phyloP scores from a whole-genome alignment of 2,329 filamentous ascomycete genomes.

The Fusarium burgessii region DNA sequence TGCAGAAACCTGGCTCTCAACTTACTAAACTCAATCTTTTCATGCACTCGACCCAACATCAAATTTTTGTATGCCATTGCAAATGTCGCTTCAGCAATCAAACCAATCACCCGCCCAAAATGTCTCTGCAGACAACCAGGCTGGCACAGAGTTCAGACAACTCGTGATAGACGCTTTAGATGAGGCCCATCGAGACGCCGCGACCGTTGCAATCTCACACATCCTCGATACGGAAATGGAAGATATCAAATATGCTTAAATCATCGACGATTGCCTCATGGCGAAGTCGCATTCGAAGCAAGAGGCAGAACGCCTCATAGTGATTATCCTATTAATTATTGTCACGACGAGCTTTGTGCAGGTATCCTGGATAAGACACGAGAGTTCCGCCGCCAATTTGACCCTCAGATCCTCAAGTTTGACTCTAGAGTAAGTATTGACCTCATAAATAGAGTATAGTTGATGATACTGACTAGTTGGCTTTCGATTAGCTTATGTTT shows the following conservation, averaged over 20 bases:
- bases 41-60: accelerated
- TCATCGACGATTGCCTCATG: constrained; percentile 41
- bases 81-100: not conserved
- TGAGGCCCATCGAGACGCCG: not conserved
- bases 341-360: constrained; percentile 36
- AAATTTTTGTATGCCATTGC: too few species aligned
- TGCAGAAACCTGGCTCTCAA: too few species aligned
- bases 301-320: not conserved
- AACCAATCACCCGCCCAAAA: accelerated
- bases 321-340: constrained; percentile 32
- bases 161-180: not conserved
- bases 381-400: constrained; percentile 27
- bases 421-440: constrained; percentile 20
- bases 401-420: constrained; percentile 4
- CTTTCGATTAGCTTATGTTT: constrained; percentile 34
- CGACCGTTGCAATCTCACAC: constrained; percentile 13
- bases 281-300: constrained; percentile 1
- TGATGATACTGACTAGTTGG: not conserved
- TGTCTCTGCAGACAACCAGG: not conserved
- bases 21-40: not conserved
- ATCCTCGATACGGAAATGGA: constrained; percentile 27
- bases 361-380: constrained; percentile 28
- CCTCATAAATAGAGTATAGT: accelerated
- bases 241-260: constrained; percentile 39
- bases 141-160: not conserved